Percentiles rank a stretch among this genome's conserved stretches.
These are phyloP conservation scores for Macrocystidia cucumis DNA, from an alignment of 1,284 basidiomycete genomes.

Conservation along the genomic window DNA sequence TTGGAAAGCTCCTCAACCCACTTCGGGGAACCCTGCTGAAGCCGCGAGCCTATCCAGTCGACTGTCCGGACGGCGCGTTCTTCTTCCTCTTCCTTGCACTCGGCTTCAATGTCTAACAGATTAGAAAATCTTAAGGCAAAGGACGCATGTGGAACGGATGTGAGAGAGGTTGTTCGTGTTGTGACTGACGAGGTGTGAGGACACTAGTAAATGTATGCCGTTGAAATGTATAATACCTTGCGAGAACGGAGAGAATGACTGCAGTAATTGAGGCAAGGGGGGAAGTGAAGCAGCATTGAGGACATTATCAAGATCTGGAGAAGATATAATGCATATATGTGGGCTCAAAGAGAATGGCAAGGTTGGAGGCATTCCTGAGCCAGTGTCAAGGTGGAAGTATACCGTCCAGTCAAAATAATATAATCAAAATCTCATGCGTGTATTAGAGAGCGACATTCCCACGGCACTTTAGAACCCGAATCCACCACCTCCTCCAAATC, in stretches of 20 bases:
- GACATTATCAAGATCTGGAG: conserved; percentile 58
- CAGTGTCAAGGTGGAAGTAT: no score
- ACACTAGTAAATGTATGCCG: neutral
- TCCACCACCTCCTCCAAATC: conserved; percentile 16
- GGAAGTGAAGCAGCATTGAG: conserved; percentile 53
- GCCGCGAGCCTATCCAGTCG: conserved; percentile 74
- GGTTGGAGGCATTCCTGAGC: conserved; percentile 34
- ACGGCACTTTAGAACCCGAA: no score
- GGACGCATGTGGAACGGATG: conserved; percentile 58
- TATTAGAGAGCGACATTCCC: no score
- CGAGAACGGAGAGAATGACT: conserved; percentile 77
- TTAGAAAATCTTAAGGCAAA: conserved; percentile 74
- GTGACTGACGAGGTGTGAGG: conserved; percentile 42
- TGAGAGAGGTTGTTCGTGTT: conserved; percentile 65
- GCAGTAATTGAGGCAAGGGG: conserved; percentile 59
- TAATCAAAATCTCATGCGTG: no score
- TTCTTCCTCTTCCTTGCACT: conserved; percentile 70
- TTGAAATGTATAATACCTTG: conserved; percentile 42
- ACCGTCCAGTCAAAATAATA: no score
- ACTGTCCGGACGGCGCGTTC: conserved; percentile 65
- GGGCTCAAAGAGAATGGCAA: conserved; percentile 71
- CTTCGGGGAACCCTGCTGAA: conserved; percentile 46
- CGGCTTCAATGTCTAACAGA: conserved; percentile 57
- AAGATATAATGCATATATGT: conserved; percentile 66
- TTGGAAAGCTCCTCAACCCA: conserved; percentile 61